Evolutionary conservation across 2,329 filamentous ascomycete species (phyloP).

Genomic region (Fusarium albosuccineum): DNA sequence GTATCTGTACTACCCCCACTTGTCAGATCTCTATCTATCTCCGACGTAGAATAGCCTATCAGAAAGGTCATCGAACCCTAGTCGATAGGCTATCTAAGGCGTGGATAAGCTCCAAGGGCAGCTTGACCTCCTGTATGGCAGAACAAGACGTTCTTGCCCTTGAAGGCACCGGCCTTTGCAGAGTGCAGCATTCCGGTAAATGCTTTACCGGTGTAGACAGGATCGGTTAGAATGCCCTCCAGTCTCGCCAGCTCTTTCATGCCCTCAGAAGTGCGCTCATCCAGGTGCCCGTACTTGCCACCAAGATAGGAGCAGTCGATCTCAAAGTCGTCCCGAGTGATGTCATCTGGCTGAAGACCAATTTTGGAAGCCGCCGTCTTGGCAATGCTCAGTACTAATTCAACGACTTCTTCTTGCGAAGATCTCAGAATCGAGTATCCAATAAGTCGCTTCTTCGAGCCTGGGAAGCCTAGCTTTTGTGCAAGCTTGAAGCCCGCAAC

Average conservation of each 20-base stretch:
- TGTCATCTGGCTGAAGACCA: slow-evolving; percentile 11
- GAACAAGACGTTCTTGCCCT: slow-evolving; percentile 22
- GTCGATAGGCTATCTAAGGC: no score
- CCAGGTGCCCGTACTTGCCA: slow-evolving; percentile 23
- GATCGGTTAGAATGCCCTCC: slow-evolving; percentile 32
- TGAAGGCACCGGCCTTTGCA: not conserved
- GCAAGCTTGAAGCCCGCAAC: slow-evolving; percentile 29
- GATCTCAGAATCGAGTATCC: slow-evolving; percentile 21
- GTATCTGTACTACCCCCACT: no score
- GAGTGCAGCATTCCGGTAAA: slow-evolving; percentile 22
- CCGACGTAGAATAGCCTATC: no score
- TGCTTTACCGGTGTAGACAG: slow-evolving; percentile 31
- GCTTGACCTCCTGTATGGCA: slow-evolving; percentile 30
- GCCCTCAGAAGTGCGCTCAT: slow-evolving; percentile 5
- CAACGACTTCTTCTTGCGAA: slow-evolving; percentile 1
- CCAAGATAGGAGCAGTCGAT: slow-evolving; percentile 21
- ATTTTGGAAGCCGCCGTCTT: slow-evolving; percentile 26
- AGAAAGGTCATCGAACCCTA: no score
- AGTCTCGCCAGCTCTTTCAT: slow-evolving; percentile 27
- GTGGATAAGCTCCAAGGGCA: slow-evolving; percentile 23
- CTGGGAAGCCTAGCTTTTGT: slow-evolving; percentile 4
- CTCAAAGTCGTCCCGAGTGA: slow-evolving; percentile 26
- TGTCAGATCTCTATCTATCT: no score
- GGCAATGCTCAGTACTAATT: slow-evolving; percentile 25
- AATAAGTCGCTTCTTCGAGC: slow-evolving; percentile 17